These are phyloP conservation scores for Mycena leptocephala DNA, from an alignment of 768 basidiomycete genomes.

Conservation along the genomic window DNA sequence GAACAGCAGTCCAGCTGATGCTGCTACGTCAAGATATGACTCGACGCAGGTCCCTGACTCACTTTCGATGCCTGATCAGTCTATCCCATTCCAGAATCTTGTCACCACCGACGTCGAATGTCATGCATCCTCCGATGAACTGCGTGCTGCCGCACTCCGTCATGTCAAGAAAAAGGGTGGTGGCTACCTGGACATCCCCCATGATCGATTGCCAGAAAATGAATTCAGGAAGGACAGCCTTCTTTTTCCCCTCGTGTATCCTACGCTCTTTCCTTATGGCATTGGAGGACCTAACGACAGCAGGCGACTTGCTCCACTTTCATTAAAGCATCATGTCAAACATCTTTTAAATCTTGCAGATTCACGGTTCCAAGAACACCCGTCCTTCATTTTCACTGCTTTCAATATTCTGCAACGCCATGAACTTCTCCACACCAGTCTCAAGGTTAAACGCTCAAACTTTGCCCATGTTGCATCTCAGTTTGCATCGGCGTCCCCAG, in stretches of 20 bases:
- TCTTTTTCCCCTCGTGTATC: background rate
- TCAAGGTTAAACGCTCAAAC: background rate
- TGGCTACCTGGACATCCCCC: background rate
- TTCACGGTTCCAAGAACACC: background rate
- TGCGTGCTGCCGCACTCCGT: background rate
- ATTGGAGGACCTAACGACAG: background rate
- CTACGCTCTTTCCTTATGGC: background rate
- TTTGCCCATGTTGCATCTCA: background rate
- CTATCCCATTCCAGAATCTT: background rate
- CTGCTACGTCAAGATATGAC: background rate
- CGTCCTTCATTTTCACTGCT: background rate
- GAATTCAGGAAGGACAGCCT: too few relatives aligned
- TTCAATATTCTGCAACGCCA: background rate
- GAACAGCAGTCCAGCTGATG: background rate
- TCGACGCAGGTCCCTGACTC: background rate
- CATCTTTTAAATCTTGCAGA: background rate
- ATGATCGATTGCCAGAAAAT: background rate
- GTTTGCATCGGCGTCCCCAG: background rate
- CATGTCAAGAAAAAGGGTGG: background rate
- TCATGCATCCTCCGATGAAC: background rate
- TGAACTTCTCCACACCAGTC: background rate
- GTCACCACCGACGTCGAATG: background rate
- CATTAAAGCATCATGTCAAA: background rate
- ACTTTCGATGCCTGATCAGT: background rate
- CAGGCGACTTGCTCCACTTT: background rate